Percentiles rank a stretch among this genome's conserved stretches.
Evolutionary conservation across 306 rosid genomes (phyloP).

Genomic region (Ochetophila trinervis): DNA sequence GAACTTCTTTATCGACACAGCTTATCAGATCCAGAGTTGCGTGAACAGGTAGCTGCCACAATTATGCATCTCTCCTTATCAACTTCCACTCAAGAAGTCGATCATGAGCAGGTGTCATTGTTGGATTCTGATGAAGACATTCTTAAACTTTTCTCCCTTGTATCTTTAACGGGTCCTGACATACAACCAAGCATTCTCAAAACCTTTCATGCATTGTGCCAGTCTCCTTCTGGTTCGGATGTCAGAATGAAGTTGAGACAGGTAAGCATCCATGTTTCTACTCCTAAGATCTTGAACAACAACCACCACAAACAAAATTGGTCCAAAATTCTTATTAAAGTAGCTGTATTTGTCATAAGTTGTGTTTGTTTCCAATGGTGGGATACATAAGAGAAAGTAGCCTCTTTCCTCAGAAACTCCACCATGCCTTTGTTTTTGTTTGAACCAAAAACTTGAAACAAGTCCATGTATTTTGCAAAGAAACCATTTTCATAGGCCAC

Average conservation of each 20-base stretch:
- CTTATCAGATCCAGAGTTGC: conserved; percentile 35
- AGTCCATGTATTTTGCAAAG: neutral
- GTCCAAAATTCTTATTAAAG: too few species aligned
- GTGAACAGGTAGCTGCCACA: conserved; percentile 49
- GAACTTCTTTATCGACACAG: conserved; percentile 54
- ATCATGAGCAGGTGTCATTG: conserved; percentile 33
- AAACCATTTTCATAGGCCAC: too few species aligned
- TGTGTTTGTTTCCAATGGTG: too few species aligned
- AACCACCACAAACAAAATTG: too few species aligned
- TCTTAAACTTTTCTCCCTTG: conserved; percentile 51
- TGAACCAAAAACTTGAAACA: neutral
- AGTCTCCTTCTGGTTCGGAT: conserved; percentile 48
- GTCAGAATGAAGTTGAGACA: conserved; percentile 55
- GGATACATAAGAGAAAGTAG: neutral
- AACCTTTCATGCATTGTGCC: conserved; percentile 50
- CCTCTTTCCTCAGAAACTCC: neutral
- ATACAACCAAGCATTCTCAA: conserved; percentile 50
- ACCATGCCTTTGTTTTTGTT: neutral
- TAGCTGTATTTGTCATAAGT: too few species aligned
- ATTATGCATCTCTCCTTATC: conserved; percentile 55
- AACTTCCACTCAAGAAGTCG: conserved; percentile 40
- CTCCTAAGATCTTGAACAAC: too few species aligned
- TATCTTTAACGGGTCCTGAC: conserved; percentile 50
- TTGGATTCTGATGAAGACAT: conserved; percentile 55
- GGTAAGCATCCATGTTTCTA: conserved; percentile 21